Base-by-base conservation (phyloP, 495 filamentous ascomycete species). In the Diplogelasinospora grovesii region DNA sequence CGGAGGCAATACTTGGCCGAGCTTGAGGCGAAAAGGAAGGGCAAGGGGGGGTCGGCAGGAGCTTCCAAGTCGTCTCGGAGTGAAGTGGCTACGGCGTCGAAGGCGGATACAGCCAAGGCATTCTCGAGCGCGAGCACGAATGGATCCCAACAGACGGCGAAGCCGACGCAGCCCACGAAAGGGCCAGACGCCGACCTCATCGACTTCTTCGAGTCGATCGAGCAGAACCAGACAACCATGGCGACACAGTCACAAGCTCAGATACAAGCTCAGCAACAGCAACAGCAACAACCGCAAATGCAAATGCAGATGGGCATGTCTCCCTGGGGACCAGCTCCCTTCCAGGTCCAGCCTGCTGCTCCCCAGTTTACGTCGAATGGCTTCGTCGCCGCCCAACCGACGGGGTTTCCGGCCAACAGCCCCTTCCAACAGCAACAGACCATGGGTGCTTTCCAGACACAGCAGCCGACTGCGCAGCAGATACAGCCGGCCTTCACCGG, bases 141-240 rank as follows among this genome's bases (percentile, higher is more conserved):
- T 23, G 48, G 49, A 19, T 47, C 56, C 15, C 46, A 41, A 18
- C 45, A 39, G 13, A 48, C 39, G 23, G 36, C 49, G 14, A 43
- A 43, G 15, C 44, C 49, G 6, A 29, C 44, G 13, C 53, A 60
- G 32, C 43, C 63, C 1, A 65, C 71, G 16, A 82, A 80, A 41
- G 77, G 79, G 3, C 81, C 83, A 0, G 81, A 79, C 41, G 72
- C 82, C 33, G 86, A 97, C 64, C 67, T 99, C 37, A 99, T 99
- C 52, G 92, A 99, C 59, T 95, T 99, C 60, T 99, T 99, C 56
- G 92, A 92, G 45, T 90, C 90, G 2, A 97, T 99, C 54, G 89
- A 97, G 52, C 82, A 85, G 52, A 89, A 90, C 45, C 87, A 90
- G 60, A 86, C 89, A 43, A 78, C 85, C 61, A 81, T 81, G 64